phyloP scores from a whole-genome alignment of 1,284 basidiomycete genomes.

The Chondrostereum purpureum region DNA sequence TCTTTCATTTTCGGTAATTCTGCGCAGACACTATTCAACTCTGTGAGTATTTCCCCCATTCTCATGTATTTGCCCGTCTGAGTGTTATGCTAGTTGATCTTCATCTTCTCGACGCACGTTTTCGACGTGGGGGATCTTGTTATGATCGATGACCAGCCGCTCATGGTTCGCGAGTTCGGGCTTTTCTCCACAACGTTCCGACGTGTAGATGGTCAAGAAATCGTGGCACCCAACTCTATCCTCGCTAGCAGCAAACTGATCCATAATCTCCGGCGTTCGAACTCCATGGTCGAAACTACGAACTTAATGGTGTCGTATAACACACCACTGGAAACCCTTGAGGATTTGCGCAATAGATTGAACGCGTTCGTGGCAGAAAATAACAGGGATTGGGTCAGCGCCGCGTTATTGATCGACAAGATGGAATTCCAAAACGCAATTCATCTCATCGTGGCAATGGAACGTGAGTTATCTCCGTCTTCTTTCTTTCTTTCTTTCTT shows the following conservation, averaged over 20 bases:
- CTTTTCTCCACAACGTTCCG: conserved; percentile 78
- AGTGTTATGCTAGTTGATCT: conserved; percentile 48
- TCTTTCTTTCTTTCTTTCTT: not conserved
- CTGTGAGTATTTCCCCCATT: conserved; percentile 34
- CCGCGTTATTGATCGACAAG: conserved; percentile 59
- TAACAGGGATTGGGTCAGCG: conserved; percentile 68
- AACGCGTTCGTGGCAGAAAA: conserved; percentile 60
- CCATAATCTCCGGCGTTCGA: conserved; percentile 71
- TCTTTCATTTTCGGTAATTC: conserved; percentile 82
- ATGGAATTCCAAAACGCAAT: conserved; percentile 75
- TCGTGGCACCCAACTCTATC: conserved; percentile 78
- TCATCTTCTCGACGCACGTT: conserved; percentile 79
- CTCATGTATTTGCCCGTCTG: not conserved
- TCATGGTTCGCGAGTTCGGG: conserved; percentile 74
- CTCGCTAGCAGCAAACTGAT: conserved; percentile 70
- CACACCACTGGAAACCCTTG: conserved; percentile 63
- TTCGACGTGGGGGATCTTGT: conserved; percentile 76
- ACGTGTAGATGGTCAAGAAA: conserved; percentile 73
- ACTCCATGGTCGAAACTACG: conserved; percentile 78
- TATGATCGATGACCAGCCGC: conserved; percentile 67
- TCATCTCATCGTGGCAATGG: conserved; percentile 62
- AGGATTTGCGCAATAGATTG: conserved; percentile 56
- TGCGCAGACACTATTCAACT: conserved; percentile 77
- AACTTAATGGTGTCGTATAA: conserved; percentile 57
- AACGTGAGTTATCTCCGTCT: conserved; percentile 46